phyloP scores from a whole-genome alignment of 306 rosid genomes.

The Lathyrus sativus region DNA sequence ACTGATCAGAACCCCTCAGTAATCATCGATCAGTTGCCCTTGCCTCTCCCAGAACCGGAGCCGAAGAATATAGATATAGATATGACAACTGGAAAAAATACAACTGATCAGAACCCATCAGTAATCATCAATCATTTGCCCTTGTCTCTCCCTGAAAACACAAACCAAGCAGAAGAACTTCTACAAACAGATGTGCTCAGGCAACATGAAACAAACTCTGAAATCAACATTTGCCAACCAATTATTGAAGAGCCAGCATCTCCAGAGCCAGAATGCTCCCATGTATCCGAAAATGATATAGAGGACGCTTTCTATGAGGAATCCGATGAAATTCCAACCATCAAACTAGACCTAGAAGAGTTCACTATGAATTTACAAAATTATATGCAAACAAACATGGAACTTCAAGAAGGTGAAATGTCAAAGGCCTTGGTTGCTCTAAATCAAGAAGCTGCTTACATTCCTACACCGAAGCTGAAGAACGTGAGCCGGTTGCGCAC shows the following conservation, averaged over 20 bases:
- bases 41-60: conserved; percentile 88
- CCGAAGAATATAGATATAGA: conserved; percentile 63
- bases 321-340: conserved; percentile 89
- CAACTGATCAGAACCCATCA: conserved; percentile 44
- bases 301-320: too few relatives aligned
- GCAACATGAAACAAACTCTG: conserved; percentile 37
- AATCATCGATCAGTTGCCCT: too few relatives aligned
- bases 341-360: conserved; percentile 77
- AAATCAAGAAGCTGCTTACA: conserved; percentile 72
- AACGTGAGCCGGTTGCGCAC: conserved; percentile 83
- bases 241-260: too few relatives aligned
- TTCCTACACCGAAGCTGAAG: conserved; percentile 88
- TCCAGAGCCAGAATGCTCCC: too few relatives aligned
- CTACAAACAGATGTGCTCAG: conserved; percentile 49
- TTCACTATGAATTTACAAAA: too few relatives aligned
- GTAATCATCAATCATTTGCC: conserved; percentile 43
- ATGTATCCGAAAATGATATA: too few relatives aligned
- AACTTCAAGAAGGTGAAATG: conserved; percentile 84
- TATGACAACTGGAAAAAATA: conserved; percentile 52
- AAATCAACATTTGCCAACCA: too few relatives aligned
- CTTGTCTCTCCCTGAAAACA: conserved; percentile 57
- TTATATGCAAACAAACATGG: conserved; percentile 80
- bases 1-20: too few relatives aligned
- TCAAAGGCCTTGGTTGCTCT: conserved; percentile 88
- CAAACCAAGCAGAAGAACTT: conserved; percentile 48